Base-by-base conservation (phyloP, 164 flowering plant genomes). In the Echeveria elegans region DNA sequence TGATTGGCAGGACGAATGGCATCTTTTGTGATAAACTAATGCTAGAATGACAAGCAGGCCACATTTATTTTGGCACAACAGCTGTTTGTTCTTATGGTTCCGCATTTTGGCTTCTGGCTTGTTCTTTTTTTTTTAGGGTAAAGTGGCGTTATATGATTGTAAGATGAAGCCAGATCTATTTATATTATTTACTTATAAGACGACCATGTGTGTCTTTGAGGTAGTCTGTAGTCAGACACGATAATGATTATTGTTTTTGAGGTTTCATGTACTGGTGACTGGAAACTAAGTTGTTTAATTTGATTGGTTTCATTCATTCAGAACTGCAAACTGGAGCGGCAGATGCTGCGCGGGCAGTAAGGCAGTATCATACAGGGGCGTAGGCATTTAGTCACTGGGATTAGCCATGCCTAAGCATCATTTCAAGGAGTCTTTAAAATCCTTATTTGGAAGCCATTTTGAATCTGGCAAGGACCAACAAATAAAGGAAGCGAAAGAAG, bases 401-500 rank as follows among this genome's bases (percentile, higher is more conserved):
- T 45, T 8, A 36, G 29, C 75, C 66, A 86, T 82, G 88, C 66
- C 63, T n/a, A 86, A 75, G 80, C 88, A 74, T 63, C 75, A 63
- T 6, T 69, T 67, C 41, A 73, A 82, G 24, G 77, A 76, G 23
- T 77, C 81, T 6, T 64, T 88, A 15, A 85, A 77, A 68, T 82
- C 93, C 60, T 72, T 86, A 29, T 80, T 88, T 36, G 85, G 84
- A 34, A 78, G 68, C 76, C 88, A 86, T 65, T 41, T 85, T 63
- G 82, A 82, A 76, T 74, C 85, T 61, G 87, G 82, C 29, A 80
- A 79, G 53, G 74, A 79, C 70, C 85, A 83, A 64, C 76, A 79
- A 80, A 82, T 85, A 36, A 80, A 82, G 76, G 85, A 79, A 76
- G 65, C 75, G 53, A 87, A 79, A 82, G 69, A 70, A 71, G 97